Evolutionary conservation across 2,329 filamentous ascomycete genomes (phyloP), one percentile per base, ranked within the genome.

Genomic region (Scytalidium lignicola): DNA sequence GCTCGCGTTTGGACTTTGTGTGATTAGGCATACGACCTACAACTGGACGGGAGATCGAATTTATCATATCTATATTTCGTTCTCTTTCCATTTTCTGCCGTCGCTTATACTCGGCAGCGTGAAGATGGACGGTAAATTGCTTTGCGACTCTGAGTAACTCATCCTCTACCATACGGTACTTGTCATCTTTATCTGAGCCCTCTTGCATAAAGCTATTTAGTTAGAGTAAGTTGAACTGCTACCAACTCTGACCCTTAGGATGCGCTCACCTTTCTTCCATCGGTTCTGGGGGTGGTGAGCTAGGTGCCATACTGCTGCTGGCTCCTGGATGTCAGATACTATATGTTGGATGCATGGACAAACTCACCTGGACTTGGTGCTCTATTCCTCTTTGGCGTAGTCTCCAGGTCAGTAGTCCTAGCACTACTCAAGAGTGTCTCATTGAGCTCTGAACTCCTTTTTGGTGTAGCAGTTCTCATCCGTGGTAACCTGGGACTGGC

Each of bases 151-250:
- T 70, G 18, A 85, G 69, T 54, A 93, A 81, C 57, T 92, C 88
- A 58, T 93, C 88, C 65, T 92, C 88, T 0, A 93, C 88, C 85
- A 92, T 91, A 59, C 87, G 83, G 66, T 81, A 92, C 48, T 69
- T 70, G 62, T 91, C 86, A 63, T 93, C 88, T n/a, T 75, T 66
- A 3, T 77, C 71, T n/a, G 78, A 65, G 2, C 82, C 83, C 43
- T 81, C 74, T 2, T 73, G 70, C 85, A 92, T 90, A 22, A 60
- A 61, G 9, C 62, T 65, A 8, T 1, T 7, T 22, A n/a, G 49
- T n/a, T 17, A 37, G 15, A 15, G 15, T 15, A 37, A 37, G 32
- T 5, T 5, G 15, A 13, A 37, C n/a, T n/a, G 43, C 10, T 26
- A 26, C 23, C 23, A 6, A 26, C 23, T 26, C 10, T 10, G 10